phyloP scores from a whole-genome alignment of 176 grass and related monocot species.

The Avena atlantica region DNA sequence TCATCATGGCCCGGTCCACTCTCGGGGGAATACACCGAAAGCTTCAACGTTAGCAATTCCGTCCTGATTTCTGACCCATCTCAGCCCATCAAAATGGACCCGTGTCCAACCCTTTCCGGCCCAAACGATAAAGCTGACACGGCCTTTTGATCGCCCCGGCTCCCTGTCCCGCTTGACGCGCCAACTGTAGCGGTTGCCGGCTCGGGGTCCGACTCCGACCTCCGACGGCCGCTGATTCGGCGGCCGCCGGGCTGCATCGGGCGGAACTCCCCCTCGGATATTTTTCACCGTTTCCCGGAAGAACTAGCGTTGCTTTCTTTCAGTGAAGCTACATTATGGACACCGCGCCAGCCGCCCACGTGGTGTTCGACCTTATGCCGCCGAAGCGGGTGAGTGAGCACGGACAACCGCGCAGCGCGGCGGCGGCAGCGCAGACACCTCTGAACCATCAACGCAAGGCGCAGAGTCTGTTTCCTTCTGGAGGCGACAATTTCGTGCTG shows the following conservation, averaged over 20 bases:
- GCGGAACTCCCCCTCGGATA: too few relatives aligned
- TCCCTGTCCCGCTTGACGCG: background rate
- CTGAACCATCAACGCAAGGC: background rate
- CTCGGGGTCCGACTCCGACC: background rate
- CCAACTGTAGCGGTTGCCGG: background rate
- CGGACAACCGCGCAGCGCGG: too few relatives aligned
- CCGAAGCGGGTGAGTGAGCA: background rate
- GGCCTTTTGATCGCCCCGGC: background rate
- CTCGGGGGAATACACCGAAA: too few relatives aligned
- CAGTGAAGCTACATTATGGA: background rate
- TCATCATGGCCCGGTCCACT: too few relatives aligned
- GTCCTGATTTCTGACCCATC: too few relatives aligned
- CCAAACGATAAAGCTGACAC: background rate
- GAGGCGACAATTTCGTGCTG: background rate
- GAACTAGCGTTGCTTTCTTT: background rate
- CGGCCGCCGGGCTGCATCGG: background rate
- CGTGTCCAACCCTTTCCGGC: background rate
- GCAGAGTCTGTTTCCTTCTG: background rate
- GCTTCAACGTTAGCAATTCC: too few relatives aligned
- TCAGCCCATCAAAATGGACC: too few relatives aligned
- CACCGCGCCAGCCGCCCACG: background rate
- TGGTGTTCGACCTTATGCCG: constrained; percentile 37
- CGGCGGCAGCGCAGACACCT: background rate
- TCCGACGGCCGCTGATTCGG: background rate
- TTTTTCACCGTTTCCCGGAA: background rate